A percentile compares a stretch with the other conserved stretches of the same genome.
Conservation (phyloP, 768 basidiomycete species). For the Tephrocybe sp. region DNA sequence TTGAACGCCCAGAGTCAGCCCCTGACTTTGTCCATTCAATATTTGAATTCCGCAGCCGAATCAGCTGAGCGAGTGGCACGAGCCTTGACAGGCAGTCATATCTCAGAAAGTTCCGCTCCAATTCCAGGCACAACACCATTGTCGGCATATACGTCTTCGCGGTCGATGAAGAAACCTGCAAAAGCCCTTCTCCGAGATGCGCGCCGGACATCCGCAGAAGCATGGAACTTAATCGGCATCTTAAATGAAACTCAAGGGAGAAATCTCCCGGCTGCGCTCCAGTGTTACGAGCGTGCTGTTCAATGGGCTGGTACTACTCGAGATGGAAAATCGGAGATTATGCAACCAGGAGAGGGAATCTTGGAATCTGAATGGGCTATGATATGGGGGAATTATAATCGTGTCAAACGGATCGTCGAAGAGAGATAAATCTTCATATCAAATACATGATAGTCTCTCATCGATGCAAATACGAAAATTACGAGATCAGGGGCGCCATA, state of each 20-base stretch:
- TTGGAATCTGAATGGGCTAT: conserved; percentile 62
- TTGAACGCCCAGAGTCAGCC: conserved; percentile 48
- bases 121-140: conserved; percentile 35
- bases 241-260: conserved; percentile 50
- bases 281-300: conserved; percentile 70
- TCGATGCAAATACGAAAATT: too few relatives aligned
- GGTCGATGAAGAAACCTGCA: conserved; percentile 55
- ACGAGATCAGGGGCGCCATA: too few relatives aligned
- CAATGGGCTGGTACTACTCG: conserved; percentile 63
- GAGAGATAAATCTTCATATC: too few relatives aligned
- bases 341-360: conserved; percentile 49
- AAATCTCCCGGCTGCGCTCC: conserved; percentile 42
- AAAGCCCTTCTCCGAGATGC: conserved; percentile 64
- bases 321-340: conserved; percentile 31
- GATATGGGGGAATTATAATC: conserved; percentile 61
- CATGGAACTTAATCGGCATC: conserved; percentile 74
- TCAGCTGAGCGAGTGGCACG: conserved; percentile 66
- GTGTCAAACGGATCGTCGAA: conserved; percentile 34
- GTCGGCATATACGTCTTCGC: conserved; percentile 44
- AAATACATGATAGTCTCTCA: too few relatives aligned
- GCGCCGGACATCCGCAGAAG: conserved; percentile 68
- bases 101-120: conserved; percentile 31
- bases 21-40: conserved; percentile 48
- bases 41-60: conserved; percentile 60
- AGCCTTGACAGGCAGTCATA: conserved; percentile 43